A percentile compares a stretch with the other conserved stretches of the same genome.
Conservation (phyloP, 2,329 filamentous ascomycete species). For the Colletotrichum aenigma region DNA sequence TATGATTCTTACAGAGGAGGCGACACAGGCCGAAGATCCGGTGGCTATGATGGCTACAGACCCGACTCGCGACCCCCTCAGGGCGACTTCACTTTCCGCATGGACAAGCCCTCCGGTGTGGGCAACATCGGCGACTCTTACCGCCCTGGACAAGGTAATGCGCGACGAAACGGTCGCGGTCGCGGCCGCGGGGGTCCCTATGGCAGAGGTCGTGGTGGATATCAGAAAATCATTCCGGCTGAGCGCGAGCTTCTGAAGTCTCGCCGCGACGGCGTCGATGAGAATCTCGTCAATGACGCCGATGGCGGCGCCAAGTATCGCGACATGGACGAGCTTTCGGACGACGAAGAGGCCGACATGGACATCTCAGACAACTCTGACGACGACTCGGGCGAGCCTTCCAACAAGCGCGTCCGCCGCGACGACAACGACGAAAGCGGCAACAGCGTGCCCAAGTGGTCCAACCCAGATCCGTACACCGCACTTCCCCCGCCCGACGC, state of each 20-base stretch:
- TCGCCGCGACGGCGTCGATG: constrained; percentile 41
- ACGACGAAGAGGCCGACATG: constrained; percentile 69
- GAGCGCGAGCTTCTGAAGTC: constrained; percentile 53
- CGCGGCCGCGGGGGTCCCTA: constrained; percentile 27
- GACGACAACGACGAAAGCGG: constrained; percentile 36
- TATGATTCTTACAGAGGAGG: constrained; percentile 15
- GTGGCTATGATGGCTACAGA: constrained; percentile 31
- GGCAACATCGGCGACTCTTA: constrained; percentile 38
- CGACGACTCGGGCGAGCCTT: constrained; percentile 42
- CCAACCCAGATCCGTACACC: constrained; percentile 94
- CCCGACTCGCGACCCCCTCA: constrained; percentile 41
- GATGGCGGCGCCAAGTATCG: constrained; percentile 56
- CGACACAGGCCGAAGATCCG: constrained; percentile 11
- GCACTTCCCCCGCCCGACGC: constrained; percentile 77
- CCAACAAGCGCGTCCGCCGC: constrained; percentile 46
- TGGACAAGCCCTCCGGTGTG: constrained; percentile 56
- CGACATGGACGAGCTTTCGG: constrained; percentile 61
- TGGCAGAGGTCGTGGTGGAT: constrained; percentile 21
- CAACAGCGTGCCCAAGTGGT: constrained; percentile 76
- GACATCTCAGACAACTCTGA: constrained; percentile 60
- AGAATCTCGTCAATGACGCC: constrained; percentile 51
- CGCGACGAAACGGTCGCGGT: neutral
- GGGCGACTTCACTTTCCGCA: constrained; percentile 61
- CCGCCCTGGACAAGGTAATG: constrained; percentile 25
- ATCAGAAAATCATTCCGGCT: constrained; percentile 40